phyloP scores from a whole-genome alignment of 768 basidiomycete genomes.

The Mycena olivaceomarginata region DNA sequence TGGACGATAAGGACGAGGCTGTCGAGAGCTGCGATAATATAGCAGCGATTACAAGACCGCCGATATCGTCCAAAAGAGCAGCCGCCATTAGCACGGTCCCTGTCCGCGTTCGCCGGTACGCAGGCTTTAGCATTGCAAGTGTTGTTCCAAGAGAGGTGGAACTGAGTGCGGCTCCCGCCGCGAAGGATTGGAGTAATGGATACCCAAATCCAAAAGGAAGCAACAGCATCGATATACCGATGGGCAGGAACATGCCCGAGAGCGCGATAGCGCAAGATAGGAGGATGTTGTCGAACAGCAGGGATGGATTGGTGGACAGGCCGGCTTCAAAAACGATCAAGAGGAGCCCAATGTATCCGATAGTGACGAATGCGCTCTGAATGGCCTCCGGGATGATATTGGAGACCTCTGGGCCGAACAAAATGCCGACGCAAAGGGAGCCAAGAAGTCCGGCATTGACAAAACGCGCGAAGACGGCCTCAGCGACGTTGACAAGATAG shows the following conservation, averaged over 20 bases:
- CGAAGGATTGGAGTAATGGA: conserved; percentile 68
- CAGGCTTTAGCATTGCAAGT: conserved; percentile 72
- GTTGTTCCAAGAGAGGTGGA: conserved; percentile 83
- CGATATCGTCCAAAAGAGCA: conserved; percentile 80
- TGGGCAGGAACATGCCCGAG: conserved; percentile 71
- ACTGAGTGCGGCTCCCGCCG: conserved; percentile 76
- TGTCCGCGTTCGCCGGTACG: conserved; percentile 67
- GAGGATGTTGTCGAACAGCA: conserved; percentile 66
- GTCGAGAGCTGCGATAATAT: conserved; percentile 67
- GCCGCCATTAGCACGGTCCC: conserved; percentile 77
- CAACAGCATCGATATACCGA: conserved; percentile 68
- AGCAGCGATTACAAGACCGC: conserved; percentile 75
- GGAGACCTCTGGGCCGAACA: conserved; percentile 72
- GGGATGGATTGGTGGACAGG: conserved; percentile 67
- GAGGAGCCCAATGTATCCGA: conserved; percentile 67
- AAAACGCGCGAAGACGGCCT: conserved; percentile 60
- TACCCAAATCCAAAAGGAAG: conserved; percentile 64
- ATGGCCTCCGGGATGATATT: conserved; percentile 63
- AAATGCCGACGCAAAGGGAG: conserved; percentile 72
- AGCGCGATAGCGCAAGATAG: conserved; percentile 70
- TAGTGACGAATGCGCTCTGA: conserved; percentile 65
- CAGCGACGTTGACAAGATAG: conserved; percentile 69
- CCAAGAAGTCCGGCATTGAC: conserved; percentile 70
- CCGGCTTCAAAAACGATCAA: conserved; percentile 78
- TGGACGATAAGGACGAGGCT: conserved; percentile 26